Percentiles rank a stretch among this genome's conserved stretches.
These are phyloP conservation scores for Pachysandra terminalis DNA, from an alignment of 164 flowering plant genomes.

Conservation along the genomic window DNA sequence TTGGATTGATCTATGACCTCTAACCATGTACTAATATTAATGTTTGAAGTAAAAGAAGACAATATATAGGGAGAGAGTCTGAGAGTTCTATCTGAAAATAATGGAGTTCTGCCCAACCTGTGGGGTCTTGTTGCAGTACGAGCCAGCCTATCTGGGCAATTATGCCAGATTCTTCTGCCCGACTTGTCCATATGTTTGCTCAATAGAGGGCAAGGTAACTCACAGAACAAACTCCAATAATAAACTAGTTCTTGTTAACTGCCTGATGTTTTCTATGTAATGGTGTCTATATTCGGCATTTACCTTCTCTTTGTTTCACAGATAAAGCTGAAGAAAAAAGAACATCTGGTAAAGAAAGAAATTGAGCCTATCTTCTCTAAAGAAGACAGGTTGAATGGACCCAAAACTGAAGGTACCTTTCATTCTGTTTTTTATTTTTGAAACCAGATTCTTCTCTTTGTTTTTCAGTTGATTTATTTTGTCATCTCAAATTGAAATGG, in stretches of 20 bases:
- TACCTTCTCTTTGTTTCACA: constrained; percentile 9
- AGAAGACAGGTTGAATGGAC: constrained; percentile 29
- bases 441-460: not conserved
- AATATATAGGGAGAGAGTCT: too few species aligned
- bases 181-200: not conserved
- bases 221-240: not conserved
- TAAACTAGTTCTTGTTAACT: not conserved
- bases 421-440: not conserved
- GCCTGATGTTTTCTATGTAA: not conserved
- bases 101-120: not conserved
- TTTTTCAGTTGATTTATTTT: too few species aligned
- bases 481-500: too few species aligned
- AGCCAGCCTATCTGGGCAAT: not conserved
- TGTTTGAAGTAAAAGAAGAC: too few species aligned
- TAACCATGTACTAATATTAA: too few species aligned
- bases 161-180: not conserved
- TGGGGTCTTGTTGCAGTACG: not conserved
- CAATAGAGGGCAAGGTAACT: not conserved
- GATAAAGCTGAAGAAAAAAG: constrained; percentile 46
- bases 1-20: too few species aligned
- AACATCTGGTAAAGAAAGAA: constrained; percentile 33
- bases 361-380: constrained; percentile 34
- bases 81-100: too few species aligned
- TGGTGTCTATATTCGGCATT: too few species aligned
- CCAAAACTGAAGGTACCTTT: constrained; percentile 35